phyloP scores from a whole-genome alignment of 441 rosid genomes.

The Arabidopsis hybrid region DNA sequence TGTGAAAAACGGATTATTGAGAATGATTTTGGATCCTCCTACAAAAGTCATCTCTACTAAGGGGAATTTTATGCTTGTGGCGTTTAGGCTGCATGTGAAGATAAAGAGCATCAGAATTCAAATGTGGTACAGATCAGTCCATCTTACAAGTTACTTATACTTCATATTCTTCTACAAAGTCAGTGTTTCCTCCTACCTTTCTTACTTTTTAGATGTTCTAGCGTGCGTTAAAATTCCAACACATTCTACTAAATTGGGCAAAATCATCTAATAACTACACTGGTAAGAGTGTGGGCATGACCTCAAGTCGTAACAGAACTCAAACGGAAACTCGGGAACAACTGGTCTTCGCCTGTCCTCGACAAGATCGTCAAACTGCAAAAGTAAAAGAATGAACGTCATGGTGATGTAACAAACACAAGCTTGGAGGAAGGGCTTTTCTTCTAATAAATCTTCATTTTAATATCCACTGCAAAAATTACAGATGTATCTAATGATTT shows the following conservation, averaged over 20 bases:
- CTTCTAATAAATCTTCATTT: background rate
- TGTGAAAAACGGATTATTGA: conserved; percentile 51
- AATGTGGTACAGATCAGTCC: conserved; percentile 1
- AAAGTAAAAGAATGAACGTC: conserved; percentile 22
- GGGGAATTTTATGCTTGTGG: conserved; percentile 45
- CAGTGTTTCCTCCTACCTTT: background rate
- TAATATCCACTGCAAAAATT: background rate
- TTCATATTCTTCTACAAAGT: conserved; percentile 6
- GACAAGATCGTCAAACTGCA: conserved; percentile 66
- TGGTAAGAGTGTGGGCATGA: conserved; percentile 33
- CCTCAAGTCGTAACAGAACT: conserved; percentile 80
- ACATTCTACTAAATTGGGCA: background rate
- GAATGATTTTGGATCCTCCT: conserved; percentile 59
- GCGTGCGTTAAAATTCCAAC: background rate
- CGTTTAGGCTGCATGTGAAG: conserved; percentile 59
- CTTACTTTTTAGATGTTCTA: background rate
- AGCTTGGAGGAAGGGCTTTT: conserved; percentile 14
- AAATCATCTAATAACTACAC: conserved; percentile 14
- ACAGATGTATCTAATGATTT: conserved; percentile 6
- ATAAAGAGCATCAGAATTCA: conserved; percentile 22
- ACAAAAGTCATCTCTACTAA: conserved; percentile 60
- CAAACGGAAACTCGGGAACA: conserved; percentile 61
- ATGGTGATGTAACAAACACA: conserved; percentile 28
- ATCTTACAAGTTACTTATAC: conserved; percentile 23
- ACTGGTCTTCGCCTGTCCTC: conserved; percentile 51